Evolutionary conservation across 352 stramenopile genomes (phyloP).

Genomic region (Pythium aristosporum): DNA sequence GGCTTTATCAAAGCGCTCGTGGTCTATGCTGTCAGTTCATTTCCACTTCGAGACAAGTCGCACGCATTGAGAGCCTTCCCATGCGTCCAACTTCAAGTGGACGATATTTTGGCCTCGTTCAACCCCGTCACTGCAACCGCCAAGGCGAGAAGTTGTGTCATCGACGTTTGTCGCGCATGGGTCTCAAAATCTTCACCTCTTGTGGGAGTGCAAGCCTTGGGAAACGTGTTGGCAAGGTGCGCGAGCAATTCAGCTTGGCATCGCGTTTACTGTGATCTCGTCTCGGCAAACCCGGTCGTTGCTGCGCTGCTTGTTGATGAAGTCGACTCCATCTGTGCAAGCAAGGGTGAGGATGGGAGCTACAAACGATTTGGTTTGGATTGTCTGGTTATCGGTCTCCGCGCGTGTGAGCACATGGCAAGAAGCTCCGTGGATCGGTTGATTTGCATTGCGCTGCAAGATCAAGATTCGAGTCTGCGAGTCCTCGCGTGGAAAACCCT

Average conservation of each 20-base stretch:
- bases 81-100: neutral
- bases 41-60: constrained; percentile 16
- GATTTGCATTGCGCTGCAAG: constrained; percentile 3
- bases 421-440: constrained; percentile 8
- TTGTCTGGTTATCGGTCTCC: neutral
- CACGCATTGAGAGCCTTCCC: neutral
- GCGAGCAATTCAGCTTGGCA: neutral
- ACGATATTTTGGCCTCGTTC: constrained; percentile 11
- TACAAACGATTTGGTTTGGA: constrained; percentile 13
- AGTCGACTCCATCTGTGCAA: constrained; percentile 11
- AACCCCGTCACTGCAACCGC: too few species aligned
- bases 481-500: constrained; percentile 18
- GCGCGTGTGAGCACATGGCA: neutral
- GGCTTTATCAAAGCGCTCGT: constrained; percentile 9
- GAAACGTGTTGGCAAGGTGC: constrained; percentile 8
- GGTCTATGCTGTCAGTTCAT: constrained; percentile 1
- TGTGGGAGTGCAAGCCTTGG: neutral
- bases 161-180: constrained; percentile 15
- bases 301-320: constrained; percentile 17
- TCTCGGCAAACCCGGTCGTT: neutral
- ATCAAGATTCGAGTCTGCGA: constrained; percentile 11
- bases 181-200: neutral
- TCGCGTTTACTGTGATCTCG: constrained; percentile 6
- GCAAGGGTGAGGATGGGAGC: constrained; percentile 1
- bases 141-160: constrained; percentile 6